A percentile compares a stretch with the other conserved stretches of the same genome.
phyloP scores from a whole-genome alignment of 768 basidiomycete species.

The Cubamyces lactineus region DNA sequence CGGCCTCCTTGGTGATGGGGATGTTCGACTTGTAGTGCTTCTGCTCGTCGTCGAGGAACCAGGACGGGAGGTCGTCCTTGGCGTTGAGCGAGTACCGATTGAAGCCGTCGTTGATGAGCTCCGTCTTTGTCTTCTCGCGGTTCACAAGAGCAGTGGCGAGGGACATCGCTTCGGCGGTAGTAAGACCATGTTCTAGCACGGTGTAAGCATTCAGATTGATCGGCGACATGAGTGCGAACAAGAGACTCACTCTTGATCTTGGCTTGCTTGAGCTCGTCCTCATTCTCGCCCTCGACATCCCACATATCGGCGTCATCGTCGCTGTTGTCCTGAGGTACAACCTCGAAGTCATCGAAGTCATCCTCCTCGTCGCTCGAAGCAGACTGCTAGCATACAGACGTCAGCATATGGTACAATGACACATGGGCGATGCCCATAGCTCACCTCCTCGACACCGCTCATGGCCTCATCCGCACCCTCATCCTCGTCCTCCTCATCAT shows the following conservation, averaged over 20 bases:
- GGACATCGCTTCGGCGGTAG: conserved; percentile 88
- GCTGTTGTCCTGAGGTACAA: conserved; percentile 62
- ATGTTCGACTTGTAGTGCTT: conserved; percentile 93
- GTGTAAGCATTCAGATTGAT: not conserved
- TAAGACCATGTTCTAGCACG: conserved; percentile 71
- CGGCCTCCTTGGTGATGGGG: conserved; percentile 96
- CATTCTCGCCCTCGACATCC: conserved; percentile 79
- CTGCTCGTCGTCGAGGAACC: conserved; percentile 97
- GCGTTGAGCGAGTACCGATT: conserved; percentile 89
- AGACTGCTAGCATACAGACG: not conserved
- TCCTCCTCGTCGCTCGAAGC: conserved; percentile 42
- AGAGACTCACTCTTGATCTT: conserved; percentile 64
- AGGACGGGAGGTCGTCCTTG: conserved; percentile 89
- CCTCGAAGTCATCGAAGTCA: conserved; percentile 67
- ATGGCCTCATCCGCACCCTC: conserved; percentile 35
- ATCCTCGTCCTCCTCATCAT: conserved; percentile 38
- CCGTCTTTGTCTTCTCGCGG: conserved; percentile 83
- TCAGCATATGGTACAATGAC: not conserved
- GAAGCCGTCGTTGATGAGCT: conserved; percentile 94
- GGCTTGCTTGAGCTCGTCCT: conserved; percentile 66
- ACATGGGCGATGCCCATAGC: not conserved
- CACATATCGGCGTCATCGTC: conserved; percentile 71
- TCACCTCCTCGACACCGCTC: conserved; percentile 16
- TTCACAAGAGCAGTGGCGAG: conserved; percentile 92
- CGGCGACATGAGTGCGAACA: not conserved